phyloP scores from a whole-genome alignment of 139 green algal species.

The Klebsormidium nitens region DNA sequence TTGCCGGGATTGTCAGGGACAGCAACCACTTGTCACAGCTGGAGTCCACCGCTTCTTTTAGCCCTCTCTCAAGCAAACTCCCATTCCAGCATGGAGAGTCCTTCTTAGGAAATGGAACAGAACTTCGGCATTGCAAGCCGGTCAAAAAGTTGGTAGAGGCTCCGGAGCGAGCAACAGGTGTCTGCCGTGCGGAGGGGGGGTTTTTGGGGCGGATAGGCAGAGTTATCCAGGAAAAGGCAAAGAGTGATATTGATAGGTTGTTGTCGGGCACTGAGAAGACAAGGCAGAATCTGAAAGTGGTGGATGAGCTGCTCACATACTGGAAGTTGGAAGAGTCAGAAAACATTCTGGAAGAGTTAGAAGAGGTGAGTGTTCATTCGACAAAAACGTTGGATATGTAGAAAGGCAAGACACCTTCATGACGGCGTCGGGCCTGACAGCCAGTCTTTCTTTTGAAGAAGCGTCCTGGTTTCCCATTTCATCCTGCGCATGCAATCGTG shows the following conservation, averaged over 20 bases:
- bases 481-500: neutral
- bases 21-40: too few relatives aligned
- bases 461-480: neutral
- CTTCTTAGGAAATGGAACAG: too few relatives aligned
- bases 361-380: conserved; percentile 75
- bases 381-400: neutral
- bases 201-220: conserved; percentile 23
- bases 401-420: neutral
- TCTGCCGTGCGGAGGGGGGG: conserved; percentile 9
- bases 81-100: too few relatives aligned
- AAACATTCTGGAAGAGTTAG: conserved; percentile 84
- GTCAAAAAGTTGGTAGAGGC: too few relatives aligned
- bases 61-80: too few relatives aligned
- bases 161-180: too few relatives aligned
- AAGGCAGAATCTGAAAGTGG: conserved; percentile 77
- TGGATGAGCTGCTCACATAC: conserved; percentile 89
- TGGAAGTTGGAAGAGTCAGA: conserved; percentile 92
- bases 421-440: neutral
- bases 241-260: conserved; percentile 75
- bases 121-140: too few relatives aligned
- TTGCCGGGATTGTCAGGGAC: too few relatives aligned
- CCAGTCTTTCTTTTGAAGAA: neutral
- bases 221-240: conserved; percentile 88
- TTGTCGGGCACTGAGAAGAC: conserved; percentile 88
- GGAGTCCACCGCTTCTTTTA: too few relatives aligned